Base-by-base conservation (phyloP, 805 yeast genomes). In the Zygosaccharomyces rouxii region DNA sequence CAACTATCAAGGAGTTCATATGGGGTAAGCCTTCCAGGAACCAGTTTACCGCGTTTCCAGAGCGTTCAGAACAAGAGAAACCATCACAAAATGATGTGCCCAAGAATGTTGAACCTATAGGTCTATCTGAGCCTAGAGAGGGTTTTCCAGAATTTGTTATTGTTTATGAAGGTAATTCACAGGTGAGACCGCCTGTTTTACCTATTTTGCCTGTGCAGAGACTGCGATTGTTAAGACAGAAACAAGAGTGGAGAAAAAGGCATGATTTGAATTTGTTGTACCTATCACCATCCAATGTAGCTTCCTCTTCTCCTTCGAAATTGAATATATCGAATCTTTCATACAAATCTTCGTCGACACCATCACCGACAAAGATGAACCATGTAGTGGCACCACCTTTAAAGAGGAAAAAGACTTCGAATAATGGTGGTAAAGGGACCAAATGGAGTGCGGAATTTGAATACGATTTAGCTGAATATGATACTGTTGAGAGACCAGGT, bases 201-300 rank as follows among this genome's bases (percentile, higher is more conserved):
- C 67, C 68, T 2, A 56, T 66, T 14, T 44, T 62, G 30, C 70
- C 70, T 2, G 38, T 63, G 7, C 67, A 66, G 43, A 48, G 70
- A 31, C 52, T 66, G 42, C 50, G 55, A 40, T 42, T 66, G 33
- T 37, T 66, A 38, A 55, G 66, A 39, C 53, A 56, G 37, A 63
- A 55, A 47, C 70, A 66, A 43, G 48, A 53, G 23, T 43, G 50
- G 52, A 56, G 60, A 29, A 42, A 47, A 10, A 46, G 41, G 11
- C 28, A 31, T 22, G 50, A 49, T 4, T 40, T 35, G 5, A 29
- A 30, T 18, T 11, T 38, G 30, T 31, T 49, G 10, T 29, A 9
- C n/a, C 13, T 42, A 38, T n/a, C 31, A 13, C 35, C 41, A 18
- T 35, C 26, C 13, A 21, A 11, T 19, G 33, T 26, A 5, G 19